phyloP scores from a whole-genome alignment of 495 filamentous ascomycete genomes.

The Talaromyces stipitatus region DNA sequence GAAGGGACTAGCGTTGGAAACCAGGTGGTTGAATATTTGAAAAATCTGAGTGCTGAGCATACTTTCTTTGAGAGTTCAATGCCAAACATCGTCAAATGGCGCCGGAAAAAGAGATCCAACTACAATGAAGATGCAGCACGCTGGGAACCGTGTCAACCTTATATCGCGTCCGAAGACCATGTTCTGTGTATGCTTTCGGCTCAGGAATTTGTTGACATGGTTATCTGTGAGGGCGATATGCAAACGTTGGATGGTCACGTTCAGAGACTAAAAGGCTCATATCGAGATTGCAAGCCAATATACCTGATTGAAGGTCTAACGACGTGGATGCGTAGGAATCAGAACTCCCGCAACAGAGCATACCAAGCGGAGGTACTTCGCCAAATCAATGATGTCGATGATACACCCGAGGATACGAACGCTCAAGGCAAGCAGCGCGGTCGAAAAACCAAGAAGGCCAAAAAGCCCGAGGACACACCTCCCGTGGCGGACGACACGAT shows the following conservation, averaged over 20 bases:
- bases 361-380: slow-evolving; percentile 58
- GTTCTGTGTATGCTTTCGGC: slow-evolving; percentile 60
- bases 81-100: slow-evolving; percentile 63
- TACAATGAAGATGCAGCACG: slow-evolving; percentile 54
- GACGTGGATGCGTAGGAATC: slow-evolving; percentile 62
- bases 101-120: slow-evolving; percentile 55
- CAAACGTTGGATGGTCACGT: slow-evolving; percentile 55
- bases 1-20: slow-evolving; percentile 37
- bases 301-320: slow-evolving; percentile 72
- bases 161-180: slow-evolving; percentile 57
- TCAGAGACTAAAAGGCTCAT: slow-evolving; percentile 43
- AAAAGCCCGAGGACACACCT: slow-evolving; percentile 32
- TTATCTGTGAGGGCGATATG: slow-evolving; percentile 24
- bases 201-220: slow-evolving; percentile 60
- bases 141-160: slow-evolving; percentile 57
- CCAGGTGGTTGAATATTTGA: slow-evolving; percentile 46
- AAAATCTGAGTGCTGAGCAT: slow-evolving; percentile 49
- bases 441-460: slow-evolving; percentile 25
- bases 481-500: slow-evolving; percentile 62
- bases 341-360: slow-evolving; percentile 55
- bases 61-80: slow-evolving; percentile 42
- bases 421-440: slow-evolving; percentile 13
- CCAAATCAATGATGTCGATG: slow-evolving; percentile 19
- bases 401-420: slow-evolving; percentile 9
- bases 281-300: slow-evolving; percentile 48